Base-by-base conservation (phyloP, 31 red algal genomes). In the Asparagopsis taxiformis region DNA sequence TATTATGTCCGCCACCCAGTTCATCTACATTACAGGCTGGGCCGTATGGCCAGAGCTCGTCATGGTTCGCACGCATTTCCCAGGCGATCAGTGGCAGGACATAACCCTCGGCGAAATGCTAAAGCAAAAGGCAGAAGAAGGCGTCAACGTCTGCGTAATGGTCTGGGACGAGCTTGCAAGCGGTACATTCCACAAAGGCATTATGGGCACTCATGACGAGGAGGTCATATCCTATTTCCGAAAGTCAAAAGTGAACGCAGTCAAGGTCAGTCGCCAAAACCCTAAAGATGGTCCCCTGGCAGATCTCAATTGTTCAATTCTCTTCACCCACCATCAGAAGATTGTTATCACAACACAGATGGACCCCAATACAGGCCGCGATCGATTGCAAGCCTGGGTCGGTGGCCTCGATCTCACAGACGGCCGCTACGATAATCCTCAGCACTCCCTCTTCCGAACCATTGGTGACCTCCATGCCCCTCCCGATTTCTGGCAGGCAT, bases 141-240 rank as follows among this genome's bases (percentile, higher is more conserved):
- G 91, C 22, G 79, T 88, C 1, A 75, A 36, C 3, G 91, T 94
- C 29, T 77, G 57, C 36, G 72, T 94, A 8, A 88, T 94, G 84
- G 79, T 88, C 10, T 94, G 91, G 91, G 91, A 94, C 41, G 91
- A 94, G 31, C 72, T 79, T 26, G 73, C 89, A 11, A 79, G 72
- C 41, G 75, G 71, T 84, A 21, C 34, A 43, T 73, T 89, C 60
- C 72, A 48, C 1, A 38, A 63, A 28, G 89, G 89, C 21, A 41
- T 92, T 13, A 92, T 94, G 91, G 82, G 82, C n/a, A 94, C 91
- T 1, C 77, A 94, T 62, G 91, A 94, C 49, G 91, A 94, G 44
- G 74, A 89, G 55, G 34, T 89, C 21, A 48, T 73, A 0, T 8
- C 55, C 30, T 79, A 74, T 59, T 89, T 89, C 43, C 33, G 39